These are phyloP conservation scores for Torulaspora globosa DNA, from an alignment of 1,139 yeast species.

Conservation along the genomic window DNA sequence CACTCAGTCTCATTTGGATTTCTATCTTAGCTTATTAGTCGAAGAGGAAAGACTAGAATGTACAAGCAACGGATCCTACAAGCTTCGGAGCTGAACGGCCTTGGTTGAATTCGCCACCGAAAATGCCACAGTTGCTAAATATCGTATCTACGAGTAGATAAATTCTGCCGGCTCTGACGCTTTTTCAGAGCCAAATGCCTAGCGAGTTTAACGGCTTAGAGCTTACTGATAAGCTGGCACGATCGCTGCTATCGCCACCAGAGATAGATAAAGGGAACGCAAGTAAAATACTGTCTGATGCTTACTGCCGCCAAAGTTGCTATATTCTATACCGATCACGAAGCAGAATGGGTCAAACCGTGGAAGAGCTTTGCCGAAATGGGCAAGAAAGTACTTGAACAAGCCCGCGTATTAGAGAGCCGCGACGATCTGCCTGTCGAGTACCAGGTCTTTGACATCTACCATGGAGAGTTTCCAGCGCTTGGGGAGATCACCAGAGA, in stretches of 20 bases:
- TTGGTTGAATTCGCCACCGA: neutral
- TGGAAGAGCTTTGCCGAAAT: slow-evolving; percentile 30
- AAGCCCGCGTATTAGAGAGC: slow-evolving; percentile 13
- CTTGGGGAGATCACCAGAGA: slow-evolving; percentile 16
- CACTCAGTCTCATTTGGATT: slow-evolving; percentile 40
- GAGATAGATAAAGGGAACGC: too few species aligned
- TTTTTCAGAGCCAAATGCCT: neutral
- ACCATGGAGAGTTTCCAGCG: slow-evolving; percentile 29
- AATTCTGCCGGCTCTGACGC: neutral
- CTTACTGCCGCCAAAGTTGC: slow-evolving; percentile 18
- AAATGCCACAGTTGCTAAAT: neutral
- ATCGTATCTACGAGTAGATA: neutral
- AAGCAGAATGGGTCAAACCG: slow-evolving; percentile 23
- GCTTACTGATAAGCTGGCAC: neutral
- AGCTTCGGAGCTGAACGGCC: slow-evolving; percentile 10
- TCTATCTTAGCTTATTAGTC: slow-evolving; percentile 41
- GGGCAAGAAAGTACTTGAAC: slow-evolving; percentile 23
- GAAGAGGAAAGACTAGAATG: slow-evolving; percentile 42
- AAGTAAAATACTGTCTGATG: neutral
- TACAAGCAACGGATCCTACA: slow-evolving; percentile 18
- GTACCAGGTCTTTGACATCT: slow-evolving; percentile 22
- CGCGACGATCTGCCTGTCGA: slow-evolving; percentile 15
- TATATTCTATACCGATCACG: slow-evolving; percentile 32
- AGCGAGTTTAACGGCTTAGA: neutral
- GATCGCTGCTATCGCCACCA: too few species aligned